A percentile compares a stretch with the other conserved stretches of the same genome.
These are phyloP conservation scores for Pleurozium schreberi DNA, from an alignment of 225 moss, liverwort and hornwort species.

Conservation along the genomic window DNA sequence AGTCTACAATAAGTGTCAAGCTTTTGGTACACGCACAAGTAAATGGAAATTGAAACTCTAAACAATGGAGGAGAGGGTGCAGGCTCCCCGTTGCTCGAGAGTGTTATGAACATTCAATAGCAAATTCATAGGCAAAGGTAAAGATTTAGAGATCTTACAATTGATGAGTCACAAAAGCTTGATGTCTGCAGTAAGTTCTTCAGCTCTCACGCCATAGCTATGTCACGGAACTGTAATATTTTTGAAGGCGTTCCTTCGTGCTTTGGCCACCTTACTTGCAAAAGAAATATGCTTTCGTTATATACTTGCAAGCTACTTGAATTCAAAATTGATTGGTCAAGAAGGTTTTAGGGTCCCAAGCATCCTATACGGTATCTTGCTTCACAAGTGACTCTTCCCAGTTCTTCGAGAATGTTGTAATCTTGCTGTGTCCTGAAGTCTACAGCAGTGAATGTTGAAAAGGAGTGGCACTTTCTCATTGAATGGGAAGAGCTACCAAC, in stretches of 20 bases:
- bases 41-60: background rate
- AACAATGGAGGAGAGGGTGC: background rate
- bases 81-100: background rate
- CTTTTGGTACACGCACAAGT: background rate
- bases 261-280: background rate
- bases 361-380: background rate
- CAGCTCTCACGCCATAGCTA: background rate
- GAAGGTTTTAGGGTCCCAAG: background rate
- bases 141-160: background rate
- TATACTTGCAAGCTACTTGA: background rate
- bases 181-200: background rate
- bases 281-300: background rate
- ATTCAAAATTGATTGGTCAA: background rate
- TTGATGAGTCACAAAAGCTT: background rate
- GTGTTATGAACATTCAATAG: background rate
- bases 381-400: background rate
- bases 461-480: background rate
- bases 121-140: background rate
- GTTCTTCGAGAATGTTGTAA: background rate
- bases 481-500: background rate
- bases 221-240: background rate
- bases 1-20: background rate
- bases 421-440: background rate
- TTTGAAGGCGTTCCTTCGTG: background rate
- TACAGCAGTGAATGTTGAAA: background rate